Percentiles rank a stretch among this genome's conserved stretches.
These are phyloP conservation scores for Metarhizium sp. DNA, from an alignment of 2,329 filamentous ascomycete species.

Conservation along the genomic window DNA sequence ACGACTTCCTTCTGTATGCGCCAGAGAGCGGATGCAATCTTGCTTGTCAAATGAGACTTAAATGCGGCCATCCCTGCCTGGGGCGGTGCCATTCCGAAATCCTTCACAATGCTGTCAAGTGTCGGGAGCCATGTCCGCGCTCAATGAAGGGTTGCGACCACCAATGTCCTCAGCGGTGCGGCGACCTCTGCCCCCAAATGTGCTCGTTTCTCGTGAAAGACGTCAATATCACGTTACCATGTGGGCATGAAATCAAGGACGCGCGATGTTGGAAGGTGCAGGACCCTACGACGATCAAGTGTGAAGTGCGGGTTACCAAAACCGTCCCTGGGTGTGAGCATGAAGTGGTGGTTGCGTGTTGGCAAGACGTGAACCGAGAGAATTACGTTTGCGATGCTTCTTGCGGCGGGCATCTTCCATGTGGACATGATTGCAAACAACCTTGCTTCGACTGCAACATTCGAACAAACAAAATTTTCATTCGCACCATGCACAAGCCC, in stretches of 20 bases:
- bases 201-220: not conserved
- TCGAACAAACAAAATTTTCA: constrained; percentile 20
- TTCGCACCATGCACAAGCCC: constrained; percentile 29
- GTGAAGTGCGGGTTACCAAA: constrained; percentile 34
- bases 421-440: constrained; percentile 48
- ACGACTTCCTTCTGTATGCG: constrained; percentile 45
- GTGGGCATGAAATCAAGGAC: not conserved
- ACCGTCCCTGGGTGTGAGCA: constrained; percentile 48
- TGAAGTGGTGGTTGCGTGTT: constrained; percentile 38
- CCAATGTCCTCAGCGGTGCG: constrained; percentile 31
- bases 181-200: constrained; percentile 27
- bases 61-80: constrained; percentile 38
- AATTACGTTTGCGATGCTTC: constrained; percentile 35
- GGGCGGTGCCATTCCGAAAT: constrained; percentile 37
- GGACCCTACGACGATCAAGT: constrained; percentile 35
- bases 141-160: constrained; percentile 33
- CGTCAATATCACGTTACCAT: not conserved
- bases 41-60: constrained; percentile 37
- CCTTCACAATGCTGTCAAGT: constrained; percentile 36
- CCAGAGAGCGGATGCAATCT: constrained; percentile 55
- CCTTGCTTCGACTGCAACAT: constrained; percentile 39
- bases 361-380: constrained; percentile 28
- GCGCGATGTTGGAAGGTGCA: constrained; percentile 33
- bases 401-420: constrained; percentile 39
- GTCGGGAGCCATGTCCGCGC: constrained; percentile 34